phyloP scores from a whole-genome alignment of 2,329 filamentous ascomycete species.

The Epicoccum nigrum region DNA sequence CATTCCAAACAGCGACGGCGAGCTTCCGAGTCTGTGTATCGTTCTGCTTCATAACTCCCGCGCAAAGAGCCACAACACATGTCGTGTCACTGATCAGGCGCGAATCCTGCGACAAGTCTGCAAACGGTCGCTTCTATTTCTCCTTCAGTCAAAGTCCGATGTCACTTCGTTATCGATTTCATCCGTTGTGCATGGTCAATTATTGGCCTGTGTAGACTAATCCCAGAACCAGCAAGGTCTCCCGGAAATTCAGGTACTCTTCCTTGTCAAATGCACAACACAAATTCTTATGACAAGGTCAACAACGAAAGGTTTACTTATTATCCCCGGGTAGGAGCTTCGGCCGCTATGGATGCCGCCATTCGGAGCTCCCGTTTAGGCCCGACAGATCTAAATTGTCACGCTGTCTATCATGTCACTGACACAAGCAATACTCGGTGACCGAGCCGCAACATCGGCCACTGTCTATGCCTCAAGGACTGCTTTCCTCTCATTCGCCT shows the following conservation, averaged over 20 bases:
- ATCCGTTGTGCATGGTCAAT: slow-evolving; percentile 15
- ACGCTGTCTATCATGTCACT: not conserved
- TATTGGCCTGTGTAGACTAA: slow-evolving; percentile 3
- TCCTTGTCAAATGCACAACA: slow-evolving; percentile 14
- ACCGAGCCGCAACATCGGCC: slow-evolving; percentile 10
- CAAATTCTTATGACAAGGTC: slow-evolving; percentile 7
- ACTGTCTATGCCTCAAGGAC: not conserved
- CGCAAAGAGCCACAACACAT: slow-evolving; percentile 7
- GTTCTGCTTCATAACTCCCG: slow-evolving; percentile 9
- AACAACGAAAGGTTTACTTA: not conserved
- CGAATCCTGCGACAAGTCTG: slow-evolving; percentile 5
- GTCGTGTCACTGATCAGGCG: slow-evolving; percentile 11
- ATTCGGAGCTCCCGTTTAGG: not conserved
- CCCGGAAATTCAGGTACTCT: slow-evolving; percentile 4
- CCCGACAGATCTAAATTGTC: too few species aligned
- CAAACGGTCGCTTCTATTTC: slow-evolving; percentile 19
- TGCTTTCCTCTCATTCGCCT: not conserved
- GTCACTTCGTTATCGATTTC: slow-evolving; percentile 14
- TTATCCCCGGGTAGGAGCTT: slow-evolving; percentile 1
- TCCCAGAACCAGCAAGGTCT: not conserved
- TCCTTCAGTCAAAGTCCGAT: slow-evolving; percentile 4
- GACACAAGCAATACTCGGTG: slow-evolving; percentile 2
- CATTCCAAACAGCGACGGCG: not conserved
- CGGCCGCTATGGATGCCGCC: slow-evolving; percentile 6
- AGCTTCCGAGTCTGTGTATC: slow-evolving; percentile 1